Evolutionary conservation across 1,139 yeast genomes (phyloP), one percentile per base, ranked within the genome.

Genomic region (Yamadazyma trypodendri): DNA sequence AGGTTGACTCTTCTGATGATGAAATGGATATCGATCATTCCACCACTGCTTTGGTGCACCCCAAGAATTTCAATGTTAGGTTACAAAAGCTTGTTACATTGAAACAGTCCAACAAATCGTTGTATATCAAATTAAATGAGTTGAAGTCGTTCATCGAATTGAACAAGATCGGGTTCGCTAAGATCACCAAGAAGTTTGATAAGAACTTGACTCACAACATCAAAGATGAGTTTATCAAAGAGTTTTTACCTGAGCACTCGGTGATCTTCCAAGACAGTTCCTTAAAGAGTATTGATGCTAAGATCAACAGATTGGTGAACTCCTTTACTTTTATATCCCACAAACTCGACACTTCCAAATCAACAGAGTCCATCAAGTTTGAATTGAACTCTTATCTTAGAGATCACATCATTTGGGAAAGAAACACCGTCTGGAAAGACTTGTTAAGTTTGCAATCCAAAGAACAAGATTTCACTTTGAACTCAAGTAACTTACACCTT

Each of bases 381-480:
- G 94, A 86, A 51, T 72, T 90, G 43, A 76, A 83, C 44, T 72
- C 87, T 12, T 87, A 87, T 51, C 65, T 90, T 44, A 74, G 97
- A 42, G 97, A 90, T 52, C 95, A 89, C 60, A 86, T 90, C 35
- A 96, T 89, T 13, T 90, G 96, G 95, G 97, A 89, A 61, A 76
- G 97, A 58, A 88, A 88, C 59, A 90, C 97, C 0, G 97, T 90
- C 17, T 90, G 97, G 97, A 83, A 92, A 54, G 97, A 90, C 56
- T 81, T 90, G 81, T 82, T 90, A 55, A 89, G 90, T 14, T 65
- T 89, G 54, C 96, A 90, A 60, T 77, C 90, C 56, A 81, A 68
- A 37, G 65, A 62, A 36, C 60, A 52, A 38, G 46, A 52, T 29
- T 55, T 59, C 16, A 52, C 58, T 3, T 49, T 57, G 30, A 48